phyloP scores from a whole-genome alignment of 1,139 yeast species.

The Hanseniaspora gamundiae region DNA sequence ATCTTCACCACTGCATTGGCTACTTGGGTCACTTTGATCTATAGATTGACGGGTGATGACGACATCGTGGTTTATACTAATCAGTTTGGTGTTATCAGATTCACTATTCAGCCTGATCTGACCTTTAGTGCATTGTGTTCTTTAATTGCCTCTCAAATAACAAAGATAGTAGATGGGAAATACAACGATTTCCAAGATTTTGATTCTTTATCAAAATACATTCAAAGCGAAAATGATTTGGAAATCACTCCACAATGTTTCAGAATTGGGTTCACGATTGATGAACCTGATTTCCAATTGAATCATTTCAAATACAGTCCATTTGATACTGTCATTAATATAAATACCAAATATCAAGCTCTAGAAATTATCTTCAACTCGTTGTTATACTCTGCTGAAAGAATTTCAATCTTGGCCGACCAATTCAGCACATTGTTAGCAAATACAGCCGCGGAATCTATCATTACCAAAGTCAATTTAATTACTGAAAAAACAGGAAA shows the following conservation, averaged over 20 bases:
- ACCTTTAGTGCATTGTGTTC: constrained; percentile 39
- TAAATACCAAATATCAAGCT: constrained; percentile 11
- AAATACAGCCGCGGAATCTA: constrained; percentile 26
- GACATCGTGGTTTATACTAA: constrained; percentile 79
- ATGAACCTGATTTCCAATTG: constrained; percentile 12
- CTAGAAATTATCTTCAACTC: constrained; percentile 45
- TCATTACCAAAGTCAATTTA: constrained; percentile 53
- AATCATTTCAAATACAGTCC: constrained; percentile 17
- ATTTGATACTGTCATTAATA: constrained; percentile 18
- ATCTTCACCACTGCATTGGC: constrained; percentile 47
- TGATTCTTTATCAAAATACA: constrained; percentile 41
- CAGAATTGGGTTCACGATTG: constrained; percentile 20
- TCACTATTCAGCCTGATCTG: constrained; percentile 40
- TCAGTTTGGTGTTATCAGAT: constrained; percentile 41
- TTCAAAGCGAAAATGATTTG: constrained; percentile 37
- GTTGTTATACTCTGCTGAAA: constrained; percentile 54
- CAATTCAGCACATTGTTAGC: constrained; percentile 51
- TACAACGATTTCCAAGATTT: constrained; percentile 36
- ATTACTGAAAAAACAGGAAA: constrained; percentile 51
- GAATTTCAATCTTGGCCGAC: constrained; percentile 59
- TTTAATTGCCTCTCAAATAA: constrained; percentile 17
- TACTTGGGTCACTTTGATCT: constrained; percentile 59
- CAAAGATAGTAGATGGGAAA: constrained; percentile 34
- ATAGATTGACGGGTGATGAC: constrained; percentile 85
- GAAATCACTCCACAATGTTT: constrained; percentile 54